Conservation (phyloP, 495 filamentous ascomycete species). For the Xylaria castorea region DNA sequence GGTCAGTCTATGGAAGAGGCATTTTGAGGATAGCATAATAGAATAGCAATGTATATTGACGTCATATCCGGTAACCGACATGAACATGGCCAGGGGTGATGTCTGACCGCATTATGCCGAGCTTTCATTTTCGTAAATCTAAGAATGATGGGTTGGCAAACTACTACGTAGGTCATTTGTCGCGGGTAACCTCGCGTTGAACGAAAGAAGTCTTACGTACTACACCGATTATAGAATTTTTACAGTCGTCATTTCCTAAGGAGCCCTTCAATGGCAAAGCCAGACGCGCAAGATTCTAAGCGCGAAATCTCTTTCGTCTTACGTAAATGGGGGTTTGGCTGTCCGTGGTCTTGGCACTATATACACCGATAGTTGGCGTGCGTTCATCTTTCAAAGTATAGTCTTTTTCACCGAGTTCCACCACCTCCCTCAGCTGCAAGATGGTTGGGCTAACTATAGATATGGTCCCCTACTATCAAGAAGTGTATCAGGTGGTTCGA, state of each 20-base stretch:
- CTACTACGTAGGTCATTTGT: background rate
- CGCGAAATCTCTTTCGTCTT: slow-evolving; percentile 4
- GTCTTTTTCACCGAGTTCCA: background rate
- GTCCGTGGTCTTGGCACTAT: background rate
- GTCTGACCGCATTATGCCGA: slow-evolving; percentile 16
- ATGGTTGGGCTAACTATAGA: background rate
- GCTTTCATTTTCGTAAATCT: background rate
- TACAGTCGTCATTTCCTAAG: background rate
- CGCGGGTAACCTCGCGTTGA: background rate
- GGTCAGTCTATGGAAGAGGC: background rate
- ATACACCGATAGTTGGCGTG: slow-evolving; percentile 4
- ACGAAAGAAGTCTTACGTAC: slow-evolving; percentile 7
- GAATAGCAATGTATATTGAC: background rate
- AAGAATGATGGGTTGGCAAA: background rate
- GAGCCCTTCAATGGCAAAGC: background rate
- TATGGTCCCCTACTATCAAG: background rate
- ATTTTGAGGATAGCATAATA: background rate
- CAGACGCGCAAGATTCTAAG: slow-evolving; percentile 11
- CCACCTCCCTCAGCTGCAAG: background rate
- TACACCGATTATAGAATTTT: background rate
- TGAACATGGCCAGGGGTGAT: background rate
- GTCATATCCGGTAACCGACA: background rate
- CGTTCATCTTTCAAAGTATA: background rate
- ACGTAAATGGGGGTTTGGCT: background rate
- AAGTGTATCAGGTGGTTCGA: background rate